Base-by-base conservation (phyloP, 2,329 filamentous ascomycete species). In the Dryadomyces quercivorus region DNA sequence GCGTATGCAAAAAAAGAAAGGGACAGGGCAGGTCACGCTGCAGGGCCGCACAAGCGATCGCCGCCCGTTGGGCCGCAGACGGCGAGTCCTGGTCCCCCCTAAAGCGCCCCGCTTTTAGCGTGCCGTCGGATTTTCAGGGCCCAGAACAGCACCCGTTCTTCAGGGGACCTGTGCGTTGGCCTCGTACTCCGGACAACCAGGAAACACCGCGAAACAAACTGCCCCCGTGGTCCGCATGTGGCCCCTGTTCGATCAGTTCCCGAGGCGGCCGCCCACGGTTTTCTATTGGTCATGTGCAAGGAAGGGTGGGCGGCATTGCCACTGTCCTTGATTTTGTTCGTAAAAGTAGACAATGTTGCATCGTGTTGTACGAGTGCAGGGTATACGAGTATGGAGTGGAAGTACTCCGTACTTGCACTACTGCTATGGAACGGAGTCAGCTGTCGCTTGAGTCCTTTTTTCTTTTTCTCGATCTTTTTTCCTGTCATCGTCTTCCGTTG, bases 21-120 rank as follows among this genome's bases (percentile, higher is more conserved):
- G 36, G 12, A 46, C 52, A 55, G 47, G 48, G 52, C 31, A 16
- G 40, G 36, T 36, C 48, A 54, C 26, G 43, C 43, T 52, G 47
- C 47, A 51, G 50, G 50, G 50, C 21, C 22, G 18, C 4, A 40
- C 31, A n/a, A 20, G 38, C 20, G 50, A 46, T 52, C 42, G 50
- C 26, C 40, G 48, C 34, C 48, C 15, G 48, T 50, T 50, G 48
- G 20, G 34, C 36, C 48, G 48, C 21, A 20, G 34, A 18, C 48
- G 26, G 48, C n/a, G 31, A 16, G 8, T 34, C 34, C 31, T 36
- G 36, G 10, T 40, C 44, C 20, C 44, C 21, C 18, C 8, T 22
- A 46, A 22, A 13, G 18, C 13, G n/a, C 44, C 36, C 36, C 36
- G 36, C 36, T 40, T 34, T 48, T 48, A n/a, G 26, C 45, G 45